Evolutionary conservation across 805 yeast genomes (phyloP), one percentile per base, ranked within the genome.

Genomic region (Hanseniaspora lachancei): DNA sequence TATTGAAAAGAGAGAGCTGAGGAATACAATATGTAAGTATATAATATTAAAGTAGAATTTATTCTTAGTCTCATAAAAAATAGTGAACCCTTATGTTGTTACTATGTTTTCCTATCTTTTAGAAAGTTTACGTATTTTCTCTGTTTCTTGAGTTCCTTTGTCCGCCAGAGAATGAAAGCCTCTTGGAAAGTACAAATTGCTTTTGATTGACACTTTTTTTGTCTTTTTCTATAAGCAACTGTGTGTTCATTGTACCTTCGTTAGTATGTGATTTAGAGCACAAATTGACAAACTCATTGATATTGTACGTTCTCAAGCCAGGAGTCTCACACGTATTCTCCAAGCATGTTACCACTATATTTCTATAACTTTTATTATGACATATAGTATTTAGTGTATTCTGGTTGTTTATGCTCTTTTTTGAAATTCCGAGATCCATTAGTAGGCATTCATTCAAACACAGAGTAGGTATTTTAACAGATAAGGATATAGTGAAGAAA

Each of bases 291-390:
- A 52, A 52, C 29, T 34, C 40, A 2, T 44, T n/a, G 10, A 36
- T 39, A 23, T 46, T 46, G 35, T 24, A 23, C 39, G 23, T 53
- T 27, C 21, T 39, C 16, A 53, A 46, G 6, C 56, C 48, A 9
- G 56, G 56, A 2, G 56, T 53, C 34, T 53, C 56, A 35, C 56
- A 53, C 5, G 29, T 38, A 10, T 53, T 38, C 20, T 38, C 46
- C n/a, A 53, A 46, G 13, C 56, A 53, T 16, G 36, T 16, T 18
- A 53, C 4, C n/a, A 53, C 10, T 8, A 12, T 40, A 13, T 15
- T 29, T 32, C 21, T 41, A 42, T 21, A n/a, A 9, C n/a, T 32
- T 23, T 39, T 39, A 20, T 46, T 32, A 23, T 23, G 34, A n/a
- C 42, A 24, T 24, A 42, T 50, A 35, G 2, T 42, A n/a, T 15